phyloP scores from a whole-genome alignment of 768 basidiomycete species.

The Agaricus bisporus region DNA sequence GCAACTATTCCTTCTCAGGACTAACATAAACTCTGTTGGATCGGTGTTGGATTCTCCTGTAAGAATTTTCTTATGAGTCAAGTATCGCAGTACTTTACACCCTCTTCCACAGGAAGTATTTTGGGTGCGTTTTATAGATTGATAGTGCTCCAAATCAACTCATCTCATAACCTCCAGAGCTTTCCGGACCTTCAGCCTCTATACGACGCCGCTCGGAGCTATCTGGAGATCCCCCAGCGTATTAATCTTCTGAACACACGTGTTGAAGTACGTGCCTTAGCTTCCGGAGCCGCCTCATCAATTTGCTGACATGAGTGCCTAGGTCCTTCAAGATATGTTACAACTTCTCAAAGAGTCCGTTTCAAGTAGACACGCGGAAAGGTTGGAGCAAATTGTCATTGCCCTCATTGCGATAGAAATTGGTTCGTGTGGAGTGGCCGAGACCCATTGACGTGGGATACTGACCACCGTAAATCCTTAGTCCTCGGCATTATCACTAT shows the following conservation, averaged over 20 bases:
- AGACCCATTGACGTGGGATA: conserved; percentile 2
- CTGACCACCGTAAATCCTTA: conserved; percentile 18
- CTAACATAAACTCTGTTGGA: conserved; percentile 93
- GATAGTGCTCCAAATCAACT: not conserved
- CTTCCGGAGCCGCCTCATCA: conserved; percentile 1
- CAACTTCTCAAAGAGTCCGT: conserved; percentile 93
- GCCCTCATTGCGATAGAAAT: conserved; percentile 87
- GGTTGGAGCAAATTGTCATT: conserved; percentile 91
- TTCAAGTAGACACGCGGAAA: conserved; percentile 83
- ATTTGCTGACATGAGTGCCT: conserved; percentile 4
- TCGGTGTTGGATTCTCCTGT: conserved; percentile 96
- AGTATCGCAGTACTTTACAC: conserved; percentile 8
- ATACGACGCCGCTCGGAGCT: conserved; percentile 89
- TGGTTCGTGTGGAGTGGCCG: conserved; percentile 33
- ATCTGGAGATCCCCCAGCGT: conserved; percentile 91
- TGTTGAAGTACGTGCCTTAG: conserved; percentile 61
- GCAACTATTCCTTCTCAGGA: conserved; percentile 85
- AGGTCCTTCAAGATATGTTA: conserved; percentile 97
- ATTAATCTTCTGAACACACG: conserved; percentile 91
- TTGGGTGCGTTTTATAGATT: conserved; percentile 54
- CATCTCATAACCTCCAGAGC: conserved; percentile 41
- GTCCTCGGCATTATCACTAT: conserved; percentile 90
- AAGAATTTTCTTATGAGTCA: conserved; percentile 24
- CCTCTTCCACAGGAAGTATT: conserved; percentile 69
- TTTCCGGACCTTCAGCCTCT: conserved; percentile 94